A percentile compares a stretch with the other conserved stretches of the same genome.
phyloP scores from a whole-genome alignment of 352 stramenopile genomes.

The Globisporangium cylindrosporum region DNA sequence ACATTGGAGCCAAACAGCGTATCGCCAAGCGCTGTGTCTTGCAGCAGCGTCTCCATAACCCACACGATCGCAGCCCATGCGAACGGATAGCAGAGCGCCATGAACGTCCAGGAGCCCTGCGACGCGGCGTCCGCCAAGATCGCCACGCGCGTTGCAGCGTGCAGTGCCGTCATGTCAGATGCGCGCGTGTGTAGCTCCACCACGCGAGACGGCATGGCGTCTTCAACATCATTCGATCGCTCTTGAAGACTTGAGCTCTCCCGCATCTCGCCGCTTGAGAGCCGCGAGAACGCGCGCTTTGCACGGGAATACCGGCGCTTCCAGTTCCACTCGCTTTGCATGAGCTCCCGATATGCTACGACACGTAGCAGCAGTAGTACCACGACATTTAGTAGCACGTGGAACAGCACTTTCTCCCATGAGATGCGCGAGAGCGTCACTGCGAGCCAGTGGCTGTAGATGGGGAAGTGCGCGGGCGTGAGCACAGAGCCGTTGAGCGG shows the following conservation, averaged over 20 bases:
- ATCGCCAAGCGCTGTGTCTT: conserved; percentile 14
- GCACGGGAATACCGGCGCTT: conserved; percentile 27
- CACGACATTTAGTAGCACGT: conserved; percentile 17
- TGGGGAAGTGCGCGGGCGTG: conserved; percentile 32
- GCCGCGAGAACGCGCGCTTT: conserved; percentile 24
- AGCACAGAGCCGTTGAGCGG: conserved; percentile 35
- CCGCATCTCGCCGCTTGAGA: conserved; percentile 19
- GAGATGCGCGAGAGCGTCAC: conserved; percentile 21
- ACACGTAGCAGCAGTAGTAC: conserved; percentile 36
- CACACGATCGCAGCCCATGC: conserved; percentile 28
- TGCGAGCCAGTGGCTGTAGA: conserved; percentile 31
- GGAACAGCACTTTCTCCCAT: conserved; percentile 33
- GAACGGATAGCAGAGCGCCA: conserved; percentile 33
- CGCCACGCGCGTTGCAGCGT: conserved; percentile 13
- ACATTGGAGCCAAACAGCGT: conserved; percentile 17
- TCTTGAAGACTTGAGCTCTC: background rate
- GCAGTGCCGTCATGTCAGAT: background rate
- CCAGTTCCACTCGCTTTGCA: conserved; percentile 55
- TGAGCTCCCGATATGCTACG: conserved; percentile 33
- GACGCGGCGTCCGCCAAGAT: conserved; percentile 25
- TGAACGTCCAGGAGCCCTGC: conserved; percentile 59
- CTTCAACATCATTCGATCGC: background rate
- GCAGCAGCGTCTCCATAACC: conserved; percentile 11
- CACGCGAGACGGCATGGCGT: background rate
- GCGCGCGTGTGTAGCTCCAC: background rate